A percentile compares a stretch with the other conserved stretches of the same genome.
These are phyloP conservation scores for Blastobotrys arbuscula DNA, from an alignment of 1,139 yeast species.

Conservation along the genomic window DNA sequence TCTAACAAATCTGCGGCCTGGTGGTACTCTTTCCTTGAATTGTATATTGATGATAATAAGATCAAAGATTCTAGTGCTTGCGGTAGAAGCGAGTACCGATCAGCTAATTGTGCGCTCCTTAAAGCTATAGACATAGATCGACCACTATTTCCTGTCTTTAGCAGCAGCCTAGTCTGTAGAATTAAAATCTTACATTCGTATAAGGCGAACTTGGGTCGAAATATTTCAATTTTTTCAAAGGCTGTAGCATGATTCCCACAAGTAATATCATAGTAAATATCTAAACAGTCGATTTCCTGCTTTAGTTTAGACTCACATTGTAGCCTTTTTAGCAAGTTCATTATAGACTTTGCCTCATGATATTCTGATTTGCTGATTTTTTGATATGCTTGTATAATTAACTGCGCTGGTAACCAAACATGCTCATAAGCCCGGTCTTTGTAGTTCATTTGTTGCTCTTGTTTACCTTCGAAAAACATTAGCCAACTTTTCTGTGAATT, in stretches of 20 bases:
- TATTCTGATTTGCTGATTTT: slow-evolving; percentile 19
- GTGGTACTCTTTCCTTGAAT: slow-evolving; percentile 17
- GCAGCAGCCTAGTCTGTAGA: background rate
- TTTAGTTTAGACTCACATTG: slow-evolving; percentile 15
- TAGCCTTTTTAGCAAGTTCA: slow-evolving; percentile 19
- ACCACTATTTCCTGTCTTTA: background rate
- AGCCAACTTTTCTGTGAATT: slow-evolving; percentile 18
- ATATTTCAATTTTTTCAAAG: slow-evolving; percentile 13
- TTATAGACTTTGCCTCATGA: slow-evolving; percentile 16
- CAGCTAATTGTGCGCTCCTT: slow-evolving; percentile 22
- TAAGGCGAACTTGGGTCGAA: slow-evolving; percentile 15
- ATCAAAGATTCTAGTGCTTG: slow-evolving; percentile 25
- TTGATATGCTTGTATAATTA: slow-evolving; percentile 18
- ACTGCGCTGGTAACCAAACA: slow-evolving; percentile 23
- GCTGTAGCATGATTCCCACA: slow-evolving; percentile 19
- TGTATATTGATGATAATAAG: slow-evolving; percentile 23
- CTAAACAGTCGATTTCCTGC: slow-evolving; percentile 17
- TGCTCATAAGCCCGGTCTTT: slow-evolving; percentile 21
- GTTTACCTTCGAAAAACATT: slow-evolving; percentile 20
- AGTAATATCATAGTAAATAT: slow-evolving; percentile 19
- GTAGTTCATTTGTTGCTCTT: slow-evolving; percentile 17
- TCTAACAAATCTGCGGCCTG: slow-evolving; percentile 27
- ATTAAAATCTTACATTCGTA: background rate
- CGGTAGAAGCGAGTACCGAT: slow-evolving; percentile 21
- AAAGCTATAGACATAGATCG: slow-evolving; percentile 25